Evolutionary conservation across 2,329 filamentous ascomycete species (phyloP), one percentile per base, ranked within the genome.

Genomic region (Aspergillus fumigatiaffinis): DNA sequence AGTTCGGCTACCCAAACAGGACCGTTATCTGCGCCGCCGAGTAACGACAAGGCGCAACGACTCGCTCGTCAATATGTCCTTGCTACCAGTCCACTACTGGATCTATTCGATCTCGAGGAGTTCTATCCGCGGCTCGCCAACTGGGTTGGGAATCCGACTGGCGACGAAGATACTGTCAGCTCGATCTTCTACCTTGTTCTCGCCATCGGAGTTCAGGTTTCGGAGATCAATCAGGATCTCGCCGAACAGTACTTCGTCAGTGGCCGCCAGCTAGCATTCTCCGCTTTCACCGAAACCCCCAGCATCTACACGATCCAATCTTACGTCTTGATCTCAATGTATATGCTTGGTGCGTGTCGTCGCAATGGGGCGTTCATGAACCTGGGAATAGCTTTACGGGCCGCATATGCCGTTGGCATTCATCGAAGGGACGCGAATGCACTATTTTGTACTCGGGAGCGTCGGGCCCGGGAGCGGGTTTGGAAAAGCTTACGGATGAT

Each of bases 401-500:
- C 80, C 12, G 79, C 79, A 1, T 82, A 82, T 60, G 79, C 80
- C 1, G 77, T 82, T 25, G 80, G 80, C 1, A 71, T 83, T 23
- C 80, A 83, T 61, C 70, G 80, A 4, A 80, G 76, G 28, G 80
- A 82, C 63, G 79, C 80, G 12, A 82, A 81, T 56, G 77, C 77
- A 28, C 73, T 80, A 1, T 82, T 81, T 59, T 79, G 78, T 29
- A 63, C 66, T 1, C 66, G 73, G 2, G 75, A 77, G 48, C 71
- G 73, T 52, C 63, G 70, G 28, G 73, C 76, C 4, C 69, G 80
- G 55, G 79, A 82, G 59, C 74, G 79, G 3, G 78, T 82, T 21
- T 83, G 80, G 80, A 82, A 80, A 63, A 82, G 79, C 60, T 68
- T 82, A 4, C 76, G 80, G 2, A 77, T 82, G 53, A 74, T 82